These are phyloP conservation scores for Bisporella sp. DNA, from an alignment of 2,329 filamentous ascomycete genomes.

Conservation along the genomic window DNA sequence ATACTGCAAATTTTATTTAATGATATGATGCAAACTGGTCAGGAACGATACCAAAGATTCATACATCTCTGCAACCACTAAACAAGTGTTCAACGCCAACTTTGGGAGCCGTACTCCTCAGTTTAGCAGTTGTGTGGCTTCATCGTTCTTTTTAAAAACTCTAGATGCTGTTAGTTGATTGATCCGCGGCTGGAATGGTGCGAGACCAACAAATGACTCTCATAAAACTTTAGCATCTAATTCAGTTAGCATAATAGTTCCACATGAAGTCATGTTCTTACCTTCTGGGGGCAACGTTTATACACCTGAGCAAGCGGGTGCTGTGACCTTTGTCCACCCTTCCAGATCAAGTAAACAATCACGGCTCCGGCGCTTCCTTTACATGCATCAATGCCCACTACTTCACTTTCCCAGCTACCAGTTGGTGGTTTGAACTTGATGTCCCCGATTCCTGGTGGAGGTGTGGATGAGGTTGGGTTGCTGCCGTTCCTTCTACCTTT, in stretches of 20 bases:
- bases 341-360: slow-evolving; percentile 67
- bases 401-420: slow-evolving; percentile 71
- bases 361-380: slow-evolving; percentile 57
- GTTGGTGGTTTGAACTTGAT: slow-evolving; percentile 57
- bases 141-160: not conserved
- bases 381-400: slow-evolving; percentile 64
- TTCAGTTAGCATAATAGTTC: no score
- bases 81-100: no score
- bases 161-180: not conserved
- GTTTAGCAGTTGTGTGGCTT: not conserved
- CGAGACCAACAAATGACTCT: slow-evolving; percentile 36
- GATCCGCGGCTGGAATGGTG: not conserved
- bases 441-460: slow-evolving; percentile 37
- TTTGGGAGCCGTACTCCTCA: no score
- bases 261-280: no score
- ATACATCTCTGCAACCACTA: no score
- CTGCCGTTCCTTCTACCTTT: slow-evolving; percentile 22
- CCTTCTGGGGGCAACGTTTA: slow-evolving; percentile 68
- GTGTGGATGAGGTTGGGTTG: slow-evolving; percentile 40
- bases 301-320: slow-evolving; percentile 64
- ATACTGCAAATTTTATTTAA: no score
- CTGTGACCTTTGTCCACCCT: slow-evolving; percentile 65
- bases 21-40: no score
- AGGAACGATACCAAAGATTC: no score
- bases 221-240: slow-evolving; percentile 41